phyloP scores from a whole-genome alignment of 2,329 filamentous ascomycete species.

The Cercospora sojina region DNA sequence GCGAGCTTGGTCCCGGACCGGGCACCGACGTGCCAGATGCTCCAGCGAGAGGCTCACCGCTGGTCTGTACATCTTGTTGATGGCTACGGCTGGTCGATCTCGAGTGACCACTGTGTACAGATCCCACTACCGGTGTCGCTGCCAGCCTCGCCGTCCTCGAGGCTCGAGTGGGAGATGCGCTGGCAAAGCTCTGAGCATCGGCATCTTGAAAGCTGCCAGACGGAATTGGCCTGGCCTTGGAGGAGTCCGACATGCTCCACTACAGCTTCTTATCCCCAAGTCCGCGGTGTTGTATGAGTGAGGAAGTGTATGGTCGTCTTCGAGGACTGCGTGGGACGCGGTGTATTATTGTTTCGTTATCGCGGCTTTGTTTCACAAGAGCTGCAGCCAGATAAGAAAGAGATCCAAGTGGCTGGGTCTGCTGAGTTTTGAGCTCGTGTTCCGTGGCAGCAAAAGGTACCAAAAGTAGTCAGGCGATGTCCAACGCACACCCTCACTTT shows the following conservation, averaged over 20 bases:
- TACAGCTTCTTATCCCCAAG: not conserved
- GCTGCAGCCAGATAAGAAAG: conserved; percentile 10
- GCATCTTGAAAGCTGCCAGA: conserved; percentile 24
- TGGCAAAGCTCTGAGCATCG: conserved; percentile 23
- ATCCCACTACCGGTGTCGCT: conserved; percentile 29
- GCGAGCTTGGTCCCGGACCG: conserved; percentile 80
- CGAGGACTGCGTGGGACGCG: not conserved
- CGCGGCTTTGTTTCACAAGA: conserved; percentile 8
- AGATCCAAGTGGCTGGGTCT: not conserved
- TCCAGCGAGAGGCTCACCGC: conserved; percentile 63
- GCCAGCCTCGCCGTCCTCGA: conserved; percentile 39
- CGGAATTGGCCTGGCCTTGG: conserved; percentile 26
- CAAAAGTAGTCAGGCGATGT: conserved; percentile 8
- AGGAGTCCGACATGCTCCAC: conserved; percentile 16
- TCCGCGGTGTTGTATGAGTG: not conserved
- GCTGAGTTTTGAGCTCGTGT: not conserved
- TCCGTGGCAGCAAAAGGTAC: not conserved
- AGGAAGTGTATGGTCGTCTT: not conserved
- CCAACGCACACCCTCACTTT: conserved; percentile 5
- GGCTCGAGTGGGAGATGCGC: conserved; percentile 47
- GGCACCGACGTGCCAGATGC: conserved; percentile 57
- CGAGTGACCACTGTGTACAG: conserved; percentile 27
- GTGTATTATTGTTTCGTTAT: conserved; percentile 3
- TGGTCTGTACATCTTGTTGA: conserved; percentile 53
- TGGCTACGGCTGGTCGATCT: conserved; percentile 18